A percentile compares a stretch with the other conserved stretches of the same genome.
phyloP scores from a whole-genome alignment of 495 filamentous ascomycete species.

The Hyaloscypha variabilis region DNA sequence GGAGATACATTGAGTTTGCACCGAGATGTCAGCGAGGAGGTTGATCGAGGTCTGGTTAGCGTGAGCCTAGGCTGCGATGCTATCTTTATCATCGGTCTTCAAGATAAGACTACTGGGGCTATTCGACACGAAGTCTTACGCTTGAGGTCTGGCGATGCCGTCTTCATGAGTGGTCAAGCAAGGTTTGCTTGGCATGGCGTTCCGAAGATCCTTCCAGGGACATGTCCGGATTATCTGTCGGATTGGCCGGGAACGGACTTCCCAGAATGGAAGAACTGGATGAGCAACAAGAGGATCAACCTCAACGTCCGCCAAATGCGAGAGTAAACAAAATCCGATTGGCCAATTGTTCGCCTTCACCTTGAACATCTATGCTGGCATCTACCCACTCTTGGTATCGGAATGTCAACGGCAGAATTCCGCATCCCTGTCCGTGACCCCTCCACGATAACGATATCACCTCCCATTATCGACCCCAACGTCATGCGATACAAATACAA shows the following conservation, averaged over 20 bases:
- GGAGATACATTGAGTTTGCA: constrained; percentile 88
- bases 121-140: constrained; percentile 58
- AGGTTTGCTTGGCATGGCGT: constrained; percentile 95
- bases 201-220: constrained; percentile 74
- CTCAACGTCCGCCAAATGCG: constrained; percentile 92
- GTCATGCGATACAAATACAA: not conserved
- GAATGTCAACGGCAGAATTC: not conserved
- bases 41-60: constrained; percentile 74
- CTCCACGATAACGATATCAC: not conserved
- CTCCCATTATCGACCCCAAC: not conserved
- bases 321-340: constrained; percentile 24
- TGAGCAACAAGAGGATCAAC: constrained; percentile 83
- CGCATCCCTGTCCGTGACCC: constrained; percentile 2
- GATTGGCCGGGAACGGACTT: constrained; percentile 72
- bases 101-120: constrained; percentile 35
- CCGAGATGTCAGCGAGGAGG: constrained; percentile 85
- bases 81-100: constrained; percentile 71
- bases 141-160: constrained; percentile 76
- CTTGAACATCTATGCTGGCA: not conserved
- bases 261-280: constrained; percentile 74
- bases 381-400: not conserved
- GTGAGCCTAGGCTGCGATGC: constrained; percentile 88
- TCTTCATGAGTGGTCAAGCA: constrained; percentile 78
- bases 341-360: not conserved
- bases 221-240: constrained; percentile 73